Evolutionary conservation across 108 stramenopile species (phyloP), one percentile per base, ranked within the genome.

Genomic region (Epithemia pelagica): DNA sequence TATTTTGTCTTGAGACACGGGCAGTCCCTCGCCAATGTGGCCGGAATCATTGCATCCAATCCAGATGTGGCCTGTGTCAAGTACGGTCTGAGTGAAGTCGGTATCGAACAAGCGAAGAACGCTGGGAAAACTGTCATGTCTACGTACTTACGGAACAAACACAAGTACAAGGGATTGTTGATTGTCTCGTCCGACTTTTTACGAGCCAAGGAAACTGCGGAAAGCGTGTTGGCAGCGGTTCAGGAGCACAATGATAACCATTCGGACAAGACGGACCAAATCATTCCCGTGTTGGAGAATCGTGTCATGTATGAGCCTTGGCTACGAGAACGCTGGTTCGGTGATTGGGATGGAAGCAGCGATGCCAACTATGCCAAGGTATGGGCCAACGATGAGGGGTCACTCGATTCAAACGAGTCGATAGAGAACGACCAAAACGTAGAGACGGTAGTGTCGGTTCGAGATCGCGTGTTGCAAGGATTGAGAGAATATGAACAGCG

Each of bases 241-340:
- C 59, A 60, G 59, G 27, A 56, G 62, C 0, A 28, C 33, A 28
- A 66, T 0, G 28, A 26, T 31, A 52, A 1, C 31, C 20, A 62
- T 30, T 61, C 31, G 23, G 23, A 65, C 0, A 18, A 28, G 7
- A 22, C 70, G n/a, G 15, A 28, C 21, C n/a, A n/a, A n/a, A 52
- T 82, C 37, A n/a, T 32, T 26, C 70, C 78, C 2, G 32, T 83
- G 7, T 78, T 67, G 59, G 26, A 71, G 0, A 64, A 71, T 21
- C 64, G 52, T 7, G 66, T 93, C n/a, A 52, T 73, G 28, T 53
- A 87, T 25, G 85, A 90, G 28, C 77, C 66, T 23, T 64, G 78
- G 22, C 65, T 95, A 28, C 73, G 95, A n/a, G 95, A 95, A 78
- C 84, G 95, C 24, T 69, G 74, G 26, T 95, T 95, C 65, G 95